Conservation (phyloP, 306 rosid species). For the Carpinus fangiana region DNA sequence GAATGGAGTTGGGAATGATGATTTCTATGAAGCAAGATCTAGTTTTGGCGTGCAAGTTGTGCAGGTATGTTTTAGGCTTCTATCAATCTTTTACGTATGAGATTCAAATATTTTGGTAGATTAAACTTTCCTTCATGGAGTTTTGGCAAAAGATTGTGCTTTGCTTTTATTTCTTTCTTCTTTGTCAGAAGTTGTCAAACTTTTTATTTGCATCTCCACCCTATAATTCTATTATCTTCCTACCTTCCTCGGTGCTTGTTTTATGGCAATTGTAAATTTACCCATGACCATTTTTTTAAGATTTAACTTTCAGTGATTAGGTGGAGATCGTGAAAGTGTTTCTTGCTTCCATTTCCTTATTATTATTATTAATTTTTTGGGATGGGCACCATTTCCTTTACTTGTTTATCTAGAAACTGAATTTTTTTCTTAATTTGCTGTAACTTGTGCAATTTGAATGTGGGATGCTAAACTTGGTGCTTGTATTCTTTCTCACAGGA, state of each 20-base stretch:
- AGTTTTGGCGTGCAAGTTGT: constrained; percentile 93
- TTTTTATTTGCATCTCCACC: background rate
- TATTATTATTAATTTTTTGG: no score
- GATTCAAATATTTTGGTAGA: background rate
- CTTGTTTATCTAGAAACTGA: background rate
- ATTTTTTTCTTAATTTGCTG: constrained; percentile 1
- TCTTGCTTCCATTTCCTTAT: background rate
- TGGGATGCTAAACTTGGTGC: constrained; percentile 16
- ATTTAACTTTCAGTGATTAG: background rate
- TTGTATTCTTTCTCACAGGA: constrained; percentile 56
- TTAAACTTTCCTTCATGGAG: background rate
- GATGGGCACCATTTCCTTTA: background rate
- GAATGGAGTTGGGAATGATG: constrained; percentile 76
- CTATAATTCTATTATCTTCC: background rate
- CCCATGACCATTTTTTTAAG: background rate
- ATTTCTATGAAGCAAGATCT: constrained; percentile 71
- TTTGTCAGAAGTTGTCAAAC: background rate
- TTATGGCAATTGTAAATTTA: background rate
- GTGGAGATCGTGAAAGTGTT: background rate
- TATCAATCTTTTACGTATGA: constrained; percentile 6
- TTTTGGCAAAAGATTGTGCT: constrained; percentile 1
- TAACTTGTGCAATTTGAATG: constrained; percentile 18
- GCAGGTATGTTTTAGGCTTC: constrained; percentile 60
- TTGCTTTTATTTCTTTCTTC: constrained; percentile 9
- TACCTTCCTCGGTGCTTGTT: background rate